These are phyloP conservation scores for Colletotrichum nymphaeae DNA, from an alignment of 2,329 filamentous ascomycete species.

Conservation along the genomic window DNA sequence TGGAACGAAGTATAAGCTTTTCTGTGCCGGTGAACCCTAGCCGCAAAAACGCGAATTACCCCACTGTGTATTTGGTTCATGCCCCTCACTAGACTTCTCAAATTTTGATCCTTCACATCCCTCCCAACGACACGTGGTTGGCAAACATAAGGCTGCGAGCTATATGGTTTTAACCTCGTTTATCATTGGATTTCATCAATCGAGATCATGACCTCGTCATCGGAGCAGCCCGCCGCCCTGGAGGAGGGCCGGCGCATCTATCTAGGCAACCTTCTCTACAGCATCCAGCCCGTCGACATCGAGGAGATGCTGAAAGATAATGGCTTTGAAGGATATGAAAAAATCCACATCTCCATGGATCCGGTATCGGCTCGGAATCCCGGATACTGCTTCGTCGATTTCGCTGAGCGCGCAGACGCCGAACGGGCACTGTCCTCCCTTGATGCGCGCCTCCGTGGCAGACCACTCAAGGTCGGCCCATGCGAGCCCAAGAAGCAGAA, in stretches of 20 bases:
- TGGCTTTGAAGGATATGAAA: slow-evolving; percentile 54
- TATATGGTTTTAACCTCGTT: background rate
- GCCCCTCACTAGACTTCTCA: background rate
- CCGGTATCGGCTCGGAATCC: slow-evolving; percentile 76
- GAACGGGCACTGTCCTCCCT: slow-evolving; percentile 67
- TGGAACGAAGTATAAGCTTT: background rate
- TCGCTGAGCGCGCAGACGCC: slow-evolving; percentile 67
- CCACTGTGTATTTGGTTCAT: background rate
- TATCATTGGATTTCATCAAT: no score
- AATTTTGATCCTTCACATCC: background rate
- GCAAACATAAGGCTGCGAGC: background rate
- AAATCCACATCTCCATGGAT: slow-evolving; percentile 77
- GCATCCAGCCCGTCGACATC: slow-evolving; percentile 66
- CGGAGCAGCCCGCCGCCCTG: slow-evolving; percentile 16
- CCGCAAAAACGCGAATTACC: background rate
- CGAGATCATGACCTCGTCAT: background rate
- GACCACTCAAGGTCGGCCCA: slow-evolving; percentile 72
- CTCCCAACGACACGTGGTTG: background rate
- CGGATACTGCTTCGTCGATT: slow-evolving; percentile 81
- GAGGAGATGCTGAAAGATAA: slow-evolving; percentile 65
- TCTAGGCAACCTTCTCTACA: slow-evolving; percentile 70
- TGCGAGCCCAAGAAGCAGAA: slow-evolving; percentile 65
- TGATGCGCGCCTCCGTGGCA: slow-evolving; percentile 64
- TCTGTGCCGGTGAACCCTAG: background rate
- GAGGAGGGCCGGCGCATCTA: slow-evolving; percentile 63